Evolutionary conservation across 495 filamentous ascomycete species (phyloP).

Genomic region (Aspergillus steynii): DNA sequence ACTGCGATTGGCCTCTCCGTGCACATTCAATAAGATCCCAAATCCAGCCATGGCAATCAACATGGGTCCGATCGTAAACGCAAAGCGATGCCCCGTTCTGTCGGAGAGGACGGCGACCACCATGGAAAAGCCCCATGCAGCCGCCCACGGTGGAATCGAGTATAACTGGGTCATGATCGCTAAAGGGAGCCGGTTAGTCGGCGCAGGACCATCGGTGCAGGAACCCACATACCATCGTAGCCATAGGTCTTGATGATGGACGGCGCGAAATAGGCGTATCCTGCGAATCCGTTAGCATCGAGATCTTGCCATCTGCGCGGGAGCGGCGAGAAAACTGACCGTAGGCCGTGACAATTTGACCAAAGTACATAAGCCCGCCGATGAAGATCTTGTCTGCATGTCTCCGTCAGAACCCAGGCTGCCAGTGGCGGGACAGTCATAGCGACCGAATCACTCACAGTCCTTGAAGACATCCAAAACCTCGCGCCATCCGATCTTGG

Average conservation of each 20-base stretch:
- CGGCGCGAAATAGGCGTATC: constrained; percentile 75
- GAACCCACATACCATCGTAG: constrained; percentile 46
- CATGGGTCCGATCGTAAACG: constrained; percentile 68
- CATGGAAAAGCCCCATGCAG: constrained; percentile 73
- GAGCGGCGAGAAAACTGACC: constrained; percentile 39
- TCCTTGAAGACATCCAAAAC: constrained; percentile 74
- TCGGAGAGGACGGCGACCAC: constrained; percentile 70
- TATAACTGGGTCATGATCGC: constrained; percentile 76
- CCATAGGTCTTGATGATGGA: constrained; percentile 70
- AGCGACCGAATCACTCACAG: constrained; percentile 41
- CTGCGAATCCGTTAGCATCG: constrained; percentile 24
- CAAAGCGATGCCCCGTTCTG: constrained; percentile 67
- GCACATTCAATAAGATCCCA: constrained; percentile 66
- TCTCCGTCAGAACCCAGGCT: constrained; percentile 16
- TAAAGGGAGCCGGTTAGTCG: constrained; percentile 25
- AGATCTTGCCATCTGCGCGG: constrained; percentile 8
- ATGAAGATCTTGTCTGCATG: constrained; percentile 62
- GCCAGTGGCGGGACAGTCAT: not conserved
- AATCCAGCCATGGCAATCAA: constrained; percentile 68
- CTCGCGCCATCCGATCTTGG: constrained; percentile 62
- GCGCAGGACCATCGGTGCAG: constrained; percentile 5
- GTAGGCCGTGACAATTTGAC: constrained; percentile 84
- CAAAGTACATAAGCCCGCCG: constrained; percentile 84
- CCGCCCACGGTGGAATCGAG: constrained; percentile 86
- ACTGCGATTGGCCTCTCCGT: constrained; percentile 51